Conservation (phyloP, 2,329 filamentous ascomycete genomes). For the Colletotrichum aenigma region DNA sequence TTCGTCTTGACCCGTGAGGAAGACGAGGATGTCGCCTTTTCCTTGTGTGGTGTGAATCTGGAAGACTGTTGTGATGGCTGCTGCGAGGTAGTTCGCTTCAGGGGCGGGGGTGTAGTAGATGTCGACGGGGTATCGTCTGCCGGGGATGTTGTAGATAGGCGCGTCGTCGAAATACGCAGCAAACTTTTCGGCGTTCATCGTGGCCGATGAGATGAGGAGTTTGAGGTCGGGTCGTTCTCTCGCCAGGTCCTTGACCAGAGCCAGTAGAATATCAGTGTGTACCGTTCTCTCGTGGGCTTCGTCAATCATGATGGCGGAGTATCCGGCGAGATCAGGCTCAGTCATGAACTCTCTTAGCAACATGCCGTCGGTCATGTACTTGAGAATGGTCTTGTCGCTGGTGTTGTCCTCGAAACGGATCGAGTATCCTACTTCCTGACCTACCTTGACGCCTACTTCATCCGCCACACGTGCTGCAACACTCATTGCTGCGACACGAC, state of each 20-base stretch:
- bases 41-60: slow-evolving; percentile 91
- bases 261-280: slow-evolving; percentile 87
- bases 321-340: slow-evolving; percentile 81
- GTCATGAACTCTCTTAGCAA: slow-evolving; percentile 88
- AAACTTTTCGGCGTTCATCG: slow-evolving; percentile 93
- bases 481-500: slow-evolving; percentile 95
- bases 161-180: slow-evolving; percentile 89
- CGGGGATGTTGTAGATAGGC: slow-evolving; percentile 94
- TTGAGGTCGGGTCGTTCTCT: slow-evolving; percentile 84
- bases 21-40: slow-evolving; percentile 89
- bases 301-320: slow-evolving; percentile 93
- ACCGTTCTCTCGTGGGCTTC: slow-evolving; percentile 96
- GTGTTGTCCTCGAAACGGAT: slow-evolving; percentile 96
- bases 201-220: slow-evolving; percentile 90
- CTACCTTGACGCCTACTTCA: slow-evolving; percentile 88
- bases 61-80: slow-evolving; percentile 90
- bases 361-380: slow-evolving; percentile 99
- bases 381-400: slow-evolving; percentile 87
- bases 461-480: slow-evolving; percentile 96
- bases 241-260: slow-evolving; percentile 86
- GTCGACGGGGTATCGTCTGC: slow-evolving; percentile 86
- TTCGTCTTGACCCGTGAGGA: slow-evolving; percentile 94
- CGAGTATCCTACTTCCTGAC: slow-evolving; percentile 90
- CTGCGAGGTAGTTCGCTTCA: slow-evolving; percentile 91
- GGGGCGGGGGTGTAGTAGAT: slow-evolving; percentile 90